A percentile compares a stretch with the other conserved stretches of the same genome.
phyloP scores from a whole-genome alignment of 2,329 filamentous ascomycete genomes.

The Septoria linicola region DNA sequence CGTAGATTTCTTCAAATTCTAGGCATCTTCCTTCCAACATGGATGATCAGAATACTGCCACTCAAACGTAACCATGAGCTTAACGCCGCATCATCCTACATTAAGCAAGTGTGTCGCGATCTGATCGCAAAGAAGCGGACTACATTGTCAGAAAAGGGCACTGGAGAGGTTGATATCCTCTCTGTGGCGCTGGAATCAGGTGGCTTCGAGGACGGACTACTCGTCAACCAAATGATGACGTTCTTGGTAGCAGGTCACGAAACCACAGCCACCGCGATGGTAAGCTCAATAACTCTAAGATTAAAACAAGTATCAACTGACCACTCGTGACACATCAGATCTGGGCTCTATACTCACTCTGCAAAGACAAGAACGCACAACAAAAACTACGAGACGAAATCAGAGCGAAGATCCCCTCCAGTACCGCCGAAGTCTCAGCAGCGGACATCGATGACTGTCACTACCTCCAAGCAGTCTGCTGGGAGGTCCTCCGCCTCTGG shows the following conservation, averaged over 20 bases:
- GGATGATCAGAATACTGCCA: constrained; percentile 64
- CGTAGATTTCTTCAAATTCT: constrained; percentile 50
- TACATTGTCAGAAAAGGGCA: constrained; percentile 46
- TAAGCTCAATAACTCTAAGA: constrained; percentile 14
- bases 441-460: constrained; percentile 69
- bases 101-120: constrained; percentile 62
- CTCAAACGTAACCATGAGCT: constrained; percentile 69
- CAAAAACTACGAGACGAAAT: constrained; percentile 52
- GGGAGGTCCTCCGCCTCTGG: constrained; percentile 72
- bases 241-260: constrained; percentile 70
- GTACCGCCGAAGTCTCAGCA: constrained; percentile 49
- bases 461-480: constrained; percentile 77
- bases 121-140: constrained; percentile 70
- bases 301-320: too few species aligned
- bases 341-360: constrained; percentile 56
- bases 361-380: constrained; percentile 52
- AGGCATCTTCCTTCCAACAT: constrained; percentile 60
- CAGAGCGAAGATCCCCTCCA: constrained; percentile 46
- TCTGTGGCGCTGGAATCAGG: constrained; percentile 76
- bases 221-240: constrained; percentile 64
- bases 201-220: constrained; percentile 71
- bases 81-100: constrained; percentile 53
- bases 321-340: constrained; percentile 42
- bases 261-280: constrained; percentile 56
- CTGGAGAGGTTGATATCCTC: constrained; percentile 69